Conservation (phyloP, 176 grass and related monocot species). For the Rhipidocladum racemiflorum region DNA sequence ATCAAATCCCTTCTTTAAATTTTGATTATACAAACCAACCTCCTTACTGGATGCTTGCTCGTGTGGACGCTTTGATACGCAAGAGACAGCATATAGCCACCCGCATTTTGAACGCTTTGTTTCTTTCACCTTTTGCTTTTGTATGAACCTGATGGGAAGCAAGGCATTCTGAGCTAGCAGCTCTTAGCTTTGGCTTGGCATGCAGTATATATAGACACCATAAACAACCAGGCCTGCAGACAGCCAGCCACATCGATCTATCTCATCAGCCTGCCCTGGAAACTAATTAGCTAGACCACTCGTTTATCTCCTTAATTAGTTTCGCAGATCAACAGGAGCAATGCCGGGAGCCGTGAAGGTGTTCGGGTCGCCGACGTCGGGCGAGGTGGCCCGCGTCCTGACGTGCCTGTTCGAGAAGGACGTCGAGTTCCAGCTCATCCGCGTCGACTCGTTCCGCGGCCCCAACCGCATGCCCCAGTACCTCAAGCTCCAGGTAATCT, state of each 20-base stretch:
- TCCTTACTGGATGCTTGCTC: background rate
- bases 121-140: constrained; percentile 41
- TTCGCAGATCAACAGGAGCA: background rate
- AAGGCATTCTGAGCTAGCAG: constrained; percentile 25
- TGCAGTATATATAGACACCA: constrained; percentile 23
- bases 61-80: constrained; percentile 15
- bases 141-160: constrained; percentile 21
- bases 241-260: background rate
- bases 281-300: background rate
- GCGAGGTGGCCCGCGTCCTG: constrained; percentile 86
- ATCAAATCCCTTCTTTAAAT: background rate
- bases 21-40: background rate
- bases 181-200: background rate
- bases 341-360: constrained; percentile 65
- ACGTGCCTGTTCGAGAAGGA: constrained; percentile 96
- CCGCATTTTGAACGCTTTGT: constrained; percentile 33
- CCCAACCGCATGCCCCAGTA: constrained; percentile 70
- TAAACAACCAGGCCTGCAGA: background rate
- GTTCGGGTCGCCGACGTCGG: constrained; percentile 77
- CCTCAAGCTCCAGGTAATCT: constrained; percentile 75
- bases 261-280: background rate
- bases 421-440: constrained; percentile 90
- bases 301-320: background rate
- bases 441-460: constrained; percentile 81
- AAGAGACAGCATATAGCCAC: constrained; percentile 23